Conservation (phyloP, 2,329 filamentous ascomycete species). For the Xylaria sp. region DNA sequence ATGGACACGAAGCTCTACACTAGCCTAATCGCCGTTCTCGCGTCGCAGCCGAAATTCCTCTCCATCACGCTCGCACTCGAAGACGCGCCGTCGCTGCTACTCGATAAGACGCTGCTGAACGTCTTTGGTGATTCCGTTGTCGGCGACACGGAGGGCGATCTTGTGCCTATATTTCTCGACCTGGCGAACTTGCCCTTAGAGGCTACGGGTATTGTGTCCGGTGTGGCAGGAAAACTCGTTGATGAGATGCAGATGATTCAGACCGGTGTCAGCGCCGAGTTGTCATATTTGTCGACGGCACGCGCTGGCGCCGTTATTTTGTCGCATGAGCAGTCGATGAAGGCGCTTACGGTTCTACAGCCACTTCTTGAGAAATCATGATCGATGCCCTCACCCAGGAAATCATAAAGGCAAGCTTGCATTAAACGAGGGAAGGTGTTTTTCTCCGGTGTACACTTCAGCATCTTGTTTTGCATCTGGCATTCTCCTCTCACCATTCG, state of each 20-base stretch:
- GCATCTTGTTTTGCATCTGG: background rate
- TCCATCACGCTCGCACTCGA: conserved; percentile 68
- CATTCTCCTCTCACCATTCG: background rate
- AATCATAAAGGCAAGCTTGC: background rate
- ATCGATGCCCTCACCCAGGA: background rate
- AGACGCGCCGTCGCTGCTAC: conserved; percentile 66
- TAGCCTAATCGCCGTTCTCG: conserved; percentile 56
- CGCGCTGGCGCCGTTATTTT: conserved; percentile 86
- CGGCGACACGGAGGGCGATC: conserved; percentile 63
- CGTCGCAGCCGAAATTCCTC: conserved; percentile 61
- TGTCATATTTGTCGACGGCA: conserved; percentile 87
- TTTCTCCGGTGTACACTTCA: background rate
- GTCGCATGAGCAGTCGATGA: conserved; percentile 64
- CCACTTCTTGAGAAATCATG: conserved; percentile 40
- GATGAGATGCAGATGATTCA: conserved; percentile 57
- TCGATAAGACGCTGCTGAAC: conserved; percentile 62
- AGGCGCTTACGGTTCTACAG: conserved; percentile 65
- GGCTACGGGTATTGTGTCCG: conserved; percentile 91
- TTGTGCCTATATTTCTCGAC: conserved; percentile 85
- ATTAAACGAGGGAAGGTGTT: background rate
- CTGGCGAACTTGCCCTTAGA: conserved; percentile 75
- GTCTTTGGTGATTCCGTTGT: conserved; percentile 70
- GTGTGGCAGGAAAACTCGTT: conserved; percentile 78
- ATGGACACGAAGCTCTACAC: conserved; percentile 61
- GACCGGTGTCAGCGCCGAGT: conserved; percentile 54